Percentiles rank a stretch among this genome's conserved stretches.
These are phyloP conservation scores for Alternaria novae-zelandiae DNA, from an alignment of 2,329 filamentous ascomycete genomes.

Conservation along the genomic window DNA sequence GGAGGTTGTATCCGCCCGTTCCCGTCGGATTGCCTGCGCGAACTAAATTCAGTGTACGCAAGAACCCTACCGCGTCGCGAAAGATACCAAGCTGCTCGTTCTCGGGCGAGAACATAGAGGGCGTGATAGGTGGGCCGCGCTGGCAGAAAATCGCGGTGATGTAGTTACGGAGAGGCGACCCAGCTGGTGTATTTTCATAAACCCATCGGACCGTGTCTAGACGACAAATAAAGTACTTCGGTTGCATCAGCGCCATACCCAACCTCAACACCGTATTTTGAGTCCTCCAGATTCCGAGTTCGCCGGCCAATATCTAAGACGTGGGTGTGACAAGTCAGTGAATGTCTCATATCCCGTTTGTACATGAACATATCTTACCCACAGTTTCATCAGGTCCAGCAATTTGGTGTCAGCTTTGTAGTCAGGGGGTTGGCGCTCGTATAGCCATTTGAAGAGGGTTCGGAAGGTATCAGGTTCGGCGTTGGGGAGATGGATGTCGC, in stretches of 20 bases:
- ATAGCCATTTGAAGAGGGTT: background rate
- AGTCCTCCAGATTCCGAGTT: conserved; percentile 9
- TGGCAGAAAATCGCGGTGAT: conserved; percentile 1
- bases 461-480: background rate
- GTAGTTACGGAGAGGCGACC: background rate
- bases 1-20: background rate
- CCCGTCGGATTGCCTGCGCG: background rate
- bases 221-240: background rate
- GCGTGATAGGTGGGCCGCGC: background rate
- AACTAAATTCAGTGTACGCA: background rate
- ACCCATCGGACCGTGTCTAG: conserved; percentile 7
- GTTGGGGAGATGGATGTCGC: background rate
- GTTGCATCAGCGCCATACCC: conserved; percentile 17
- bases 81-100: background rate
- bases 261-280: conserved; percentile 11
- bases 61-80: background rate
- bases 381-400: background rate
- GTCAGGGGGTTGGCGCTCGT: background rate
- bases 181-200: background rate
- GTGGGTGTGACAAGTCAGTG: background rate
- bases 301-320: background rate
- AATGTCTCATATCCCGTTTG: background rate
- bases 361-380: background rate
- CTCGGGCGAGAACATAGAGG: background rate
- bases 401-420: background rate